A percentile compares a stretch with the other conserved stretches of the same genome.
Evolutionary conservation across 345 rosid species (phyloP).

Genomic region (Populus pruinosa): DNA sequence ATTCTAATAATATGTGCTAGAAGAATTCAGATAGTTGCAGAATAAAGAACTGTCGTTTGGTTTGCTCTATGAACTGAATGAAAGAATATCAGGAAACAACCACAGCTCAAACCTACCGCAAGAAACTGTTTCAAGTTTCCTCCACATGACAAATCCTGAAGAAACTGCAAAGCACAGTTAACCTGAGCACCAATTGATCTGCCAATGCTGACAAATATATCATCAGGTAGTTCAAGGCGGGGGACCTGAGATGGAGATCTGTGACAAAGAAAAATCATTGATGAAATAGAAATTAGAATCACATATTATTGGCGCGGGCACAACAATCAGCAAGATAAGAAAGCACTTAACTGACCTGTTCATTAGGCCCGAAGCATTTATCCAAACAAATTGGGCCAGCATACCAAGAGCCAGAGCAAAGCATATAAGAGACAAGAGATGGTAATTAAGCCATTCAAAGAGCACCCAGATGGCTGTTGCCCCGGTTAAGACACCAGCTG

Average conservation of each 20-base stretch:
- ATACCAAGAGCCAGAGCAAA: conserved; percentile 67
- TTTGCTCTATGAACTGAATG: neutral
- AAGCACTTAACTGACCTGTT: conserved; percentile 43
- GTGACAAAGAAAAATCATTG: conserved; percentile 13
- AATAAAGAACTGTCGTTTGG: neutral
- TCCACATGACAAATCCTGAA: conserved; percentile 74
- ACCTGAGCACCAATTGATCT: conserved; percentile 57
- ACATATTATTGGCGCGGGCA: neutral
- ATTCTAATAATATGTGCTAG: neutral
- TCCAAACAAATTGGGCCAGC: conserved; percentile 85
- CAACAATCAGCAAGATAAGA: conserved; percentile 2
- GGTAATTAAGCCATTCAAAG: conserved; percentile 89
- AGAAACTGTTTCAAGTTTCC: conserved; percentile 81
- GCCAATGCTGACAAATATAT: conserved; percentile 68
- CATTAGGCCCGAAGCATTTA: conserved; percentile 63
- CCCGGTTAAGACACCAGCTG: conserved; percentile 56
- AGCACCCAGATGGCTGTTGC: conserved; percentile 88
- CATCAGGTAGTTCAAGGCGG: conserved; percentile 71
- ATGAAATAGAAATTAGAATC: neutral
- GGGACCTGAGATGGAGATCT: conserved; percentile 69
- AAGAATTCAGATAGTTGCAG: neutral
- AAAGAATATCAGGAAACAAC: neutral
- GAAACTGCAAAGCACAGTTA: conserved; percentile 56
- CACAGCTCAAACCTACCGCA: conserved; percentile 40
- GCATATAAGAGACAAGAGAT: conserved; percentile 66